Percentiles rank a stretch among this genome's conserved stretches.
Evolutionary conservation across 306 rosid genomes (phyloP).

Genomic region (Lathyrus tuberosus): DNA sequence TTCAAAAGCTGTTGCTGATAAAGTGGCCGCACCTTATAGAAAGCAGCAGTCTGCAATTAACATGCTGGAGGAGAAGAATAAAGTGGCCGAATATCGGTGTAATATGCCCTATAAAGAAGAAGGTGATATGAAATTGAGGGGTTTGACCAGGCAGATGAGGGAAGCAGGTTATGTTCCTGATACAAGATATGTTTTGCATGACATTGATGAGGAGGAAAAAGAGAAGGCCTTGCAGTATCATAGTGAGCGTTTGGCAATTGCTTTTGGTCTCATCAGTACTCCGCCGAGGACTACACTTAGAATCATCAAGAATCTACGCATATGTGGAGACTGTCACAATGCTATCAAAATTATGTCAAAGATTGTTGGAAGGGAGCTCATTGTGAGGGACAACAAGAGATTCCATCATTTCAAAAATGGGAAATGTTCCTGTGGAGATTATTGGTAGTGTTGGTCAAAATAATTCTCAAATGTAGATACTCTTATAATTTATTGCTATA

Average conservation of each 20-base stretch:
- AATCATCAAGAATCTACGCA: slow-evolving; percentile 91
- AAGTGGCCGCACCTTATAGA: slow-evolving; percentile 54
- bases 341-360: slow-evolving; percentile 90
- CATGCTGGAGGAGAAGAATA: slow-evolving; percentile 83
- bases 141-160: slow-evolving; percentile 81
- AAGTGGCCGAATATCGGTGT: slow-evolving; percentile 55
- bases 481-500: slow-evolving; percentile 19
- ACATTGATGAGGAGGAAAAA: slow-evolving; percentile 88
- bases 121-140: slow-evolving; percentile 54
- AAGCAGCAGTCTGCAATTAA: slow-evolving; percentile 61
- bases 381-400: slow-evolving; percentile 92
- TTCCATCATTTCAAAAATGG: slow-evolving; percentile 94
- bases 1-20: slow-evolving; percentile 43
- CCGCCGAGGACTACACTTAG: slow-evolving; percentile 94
- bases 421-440: slow-evolving; percentile 90
- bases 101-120: slow-evolving; percentile 56
- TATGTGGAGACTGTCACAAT: slow-evolving; percentile 93
- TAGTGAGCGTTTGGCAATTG: slow-evolving; percentile 89
- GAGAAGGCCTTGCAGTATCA: slow-evolving; percentile 92
- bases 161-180: slow-evolving; percentile 96
- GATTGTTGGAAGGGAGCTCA: slow-evolving; percentile 92
- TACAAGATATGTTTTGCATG: slow-evolving; percentile 89
- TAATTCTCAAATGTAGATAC: slow-evolving; percentile 35
- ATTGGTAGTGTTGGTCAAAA: slow-evolving; percentile 57
- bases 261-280: slow-evolving; percentile 94